A percentile compares a stretch with the other conserved stretches of the same genome.
Evolutionary conservation across 2,329 filamentous ascomycete species (phyloP).

Genomic region (Epichloe festucae): DNA sequence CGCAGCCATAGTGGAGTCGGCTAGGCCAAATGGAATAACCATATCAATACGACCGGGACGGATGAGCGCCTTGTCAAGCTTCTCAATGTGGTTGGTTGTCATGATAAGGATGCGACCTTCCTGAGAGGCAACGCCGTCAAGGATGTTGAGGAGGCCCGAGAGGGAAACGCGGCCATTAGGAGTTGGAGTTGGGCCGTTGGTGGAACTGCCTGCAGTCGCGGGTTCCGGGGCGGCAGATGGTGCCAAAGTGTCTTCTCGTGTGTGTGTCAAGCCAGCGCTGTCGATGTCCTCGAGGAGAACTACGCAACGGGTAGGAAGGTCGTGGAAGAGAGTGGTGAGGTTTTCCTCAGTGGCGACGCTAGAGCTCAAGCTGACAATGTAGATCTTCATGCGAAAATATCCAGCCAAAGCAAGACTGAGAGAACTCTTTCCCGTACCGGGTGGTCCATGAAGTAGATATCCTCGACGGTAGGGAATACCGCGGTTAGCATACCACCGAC

Average conservation of each 20-base stretch:
- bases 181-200: neutral
- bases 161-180: constrained; percentile 42
- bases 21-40: constrained; percentile 41
- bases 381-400: constrained; percentile 56
- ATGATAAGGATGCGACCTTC: constrained; percentile 52
- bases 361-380: constrained; percentile 57
- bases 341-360: constrained; percentile 50
- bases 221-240: constrained; percentile 4
- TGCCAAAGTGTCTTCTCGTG: constrained; percentile 24
- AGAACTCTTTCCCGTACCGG: constrained; percentile 68
- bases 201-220: constrained; percentile 4
- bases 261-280: constrained; percentile 55
- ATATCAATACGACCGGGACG: constrained; percentile 50
- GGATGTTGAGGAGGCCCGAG: constrained; percentile 66
- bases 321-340: constrained; percentile 49
- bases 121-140: constrained; percentile 58
- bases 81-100: constrained; percentile 52
- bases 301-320: constrained; percentile 56
- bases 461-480: constrained; percentile 79
- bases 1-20: constrained; percentile 37
- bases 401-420: constrained; percentile 59
- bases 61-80: constrained; percentile 48
- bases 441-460: constrained; percentile 70
- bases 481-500: constrained; percentile 70
- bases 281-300: constrained; percentile 69